A percentile compares a stretch with the other conserved stretches of the same genome.
Evolutionary conservation across 768 basidiomycete genomes (phyloP).

Genomic region (Amanita rimosa): DNA sequence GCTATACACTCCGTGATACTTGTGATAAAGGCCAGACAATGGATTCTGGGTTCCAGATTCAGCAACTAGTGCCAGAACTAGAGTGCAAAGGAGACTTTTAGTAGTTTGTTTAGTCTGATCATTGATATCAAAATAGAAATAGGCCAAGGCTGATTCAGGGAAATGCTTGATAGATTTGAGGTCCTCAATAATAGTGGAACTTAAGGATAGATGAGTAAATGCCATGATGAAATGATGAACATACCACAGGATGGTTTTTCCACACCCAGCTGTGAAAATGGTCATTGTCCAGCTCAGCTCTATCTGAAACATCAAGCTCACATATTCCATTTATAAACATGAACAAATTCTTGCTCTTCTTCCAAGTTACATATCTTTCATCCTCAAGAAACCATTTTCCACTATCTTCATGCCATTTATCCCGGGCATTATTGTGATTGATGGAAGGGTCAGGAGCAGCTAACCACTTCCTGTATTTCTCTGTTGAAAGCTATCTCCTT

Average conservation of each 20-base stretch:
- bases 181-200: background rate
- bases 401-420: background rate
- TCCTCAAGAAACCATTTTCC: background rate
- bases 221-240: background rate
- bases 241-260: constrained; percentile 1
- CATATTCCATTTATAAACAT: background rate
- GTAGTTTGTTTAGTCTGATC: background rate
- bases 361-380: background rate
- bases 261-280: background rate
- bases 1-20: background rate
- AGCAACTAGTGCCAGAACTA: background rate
- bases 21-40: background rate
- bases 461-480: background rate
- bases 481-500: background rate
- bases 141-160: background rate
- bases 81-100: background rate
- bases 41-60: background rate
- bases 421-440: background rate
- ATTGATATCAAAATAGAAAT: constrained; percentile 1
- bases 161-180: background rate
- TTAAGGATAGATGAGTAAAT: background rate
- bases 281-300: too few relatives aligned
- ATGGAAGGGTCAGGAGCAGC: background rate
- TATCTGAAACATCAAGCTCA: background rate
- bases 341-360: background rate